Conservation (phyloP, 768 basidiomycete genomes). For the Tulasnella sp. region DNA sequence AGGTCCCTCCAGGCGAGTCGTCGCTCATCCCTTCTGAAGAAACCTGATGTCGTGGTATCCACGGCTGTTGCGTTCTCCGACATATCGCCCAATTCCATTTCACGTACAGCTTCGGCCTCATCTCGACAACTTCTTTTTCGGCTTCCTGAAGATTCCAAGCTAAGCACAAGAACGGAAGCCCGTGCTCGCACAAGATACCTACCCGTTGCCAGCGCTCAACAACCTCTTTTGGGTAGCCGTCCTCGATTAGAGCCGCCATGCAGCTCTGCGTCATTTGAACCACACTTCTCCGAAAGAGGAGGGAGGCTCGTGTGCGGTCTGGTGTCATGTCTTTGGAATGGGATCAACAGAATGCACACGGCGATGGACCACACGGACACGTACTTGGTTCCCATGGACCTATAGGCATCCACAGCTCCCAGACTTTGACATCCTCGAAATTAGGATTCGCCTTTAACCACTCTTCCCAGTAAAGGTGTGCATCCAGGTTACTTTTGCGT, state of each 20-base stretch:
- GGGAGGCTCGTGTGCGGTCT: neutral
- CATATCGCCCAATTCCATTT: conserved; percentile 11
- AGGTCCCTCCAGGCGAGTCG: too few species aligned
- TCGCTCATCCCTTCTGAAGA: too few species aligned
- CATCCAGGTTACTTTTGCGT: neutral
- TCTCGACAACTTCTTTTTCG: conserved; percentile 6
- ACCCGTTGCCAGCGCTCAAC: conserved; percentile 10
- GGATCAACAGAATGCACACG: neutral
- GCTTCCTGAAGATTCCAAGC: conserved; percentile 6
- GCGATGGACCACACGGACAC: neutral
- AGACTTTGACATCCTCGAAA: neutral
- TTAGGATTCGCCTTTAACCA: neutral
- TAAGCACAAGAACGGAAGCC: neutral
- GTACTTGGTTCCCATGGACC: conserved; percentile 2
- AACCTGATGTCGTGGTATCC: neutral
- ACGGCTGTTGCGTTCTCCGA: neutral
- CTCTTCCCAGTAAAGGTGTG: neutral
- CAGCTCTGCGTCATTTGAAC: neutral
- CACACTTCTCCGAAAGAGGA: neutral
- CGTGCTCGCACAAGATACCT: neutral
- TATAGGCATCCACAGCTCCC: conserved; percentile 8
- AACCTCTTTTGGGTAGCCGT: neutral
- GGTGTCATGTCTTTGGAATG: neutral
- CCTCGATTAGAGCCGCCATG: neutral
- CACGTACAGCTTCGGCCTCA: conserved; percentile 3